Base-by-base conservation (phyloP, 306 rosid species). In the Pyrus communis region DNA sequence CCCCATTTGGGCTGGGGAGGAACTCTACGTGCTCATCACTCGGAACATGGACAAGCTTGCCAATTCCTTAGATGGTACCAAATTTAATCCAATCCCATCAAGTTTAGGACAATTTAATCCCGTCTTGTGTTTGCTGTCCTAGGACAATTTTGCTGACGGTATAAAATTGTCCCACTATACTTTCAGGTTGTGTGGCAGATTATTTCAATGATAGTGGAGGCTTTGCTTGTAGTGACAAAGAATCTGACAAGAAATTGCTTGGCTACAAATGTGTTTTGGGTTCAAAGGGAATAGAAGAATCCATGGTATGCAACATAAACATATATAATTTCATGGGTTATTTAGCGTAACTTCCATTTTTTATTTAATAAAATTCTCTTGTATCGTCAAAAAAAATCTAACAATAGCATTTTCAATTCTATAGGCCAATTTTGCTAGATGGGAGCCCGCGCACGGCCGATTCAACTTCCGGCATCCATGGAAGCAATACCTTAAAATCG, bases 1-100 rank as follows among this genome's bases (percentile, higher is more conserved):
- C 23, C 99, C 99, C 71, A 61, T 92, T n/a, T 95, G 97, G 99
- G 97, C 99, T 43, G 97, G 99, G 76, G 71, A 71, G 51, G 93
- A 95, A 74, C 99, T 92, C 71, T 58, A 74, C 69, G 45, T 30
- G 78, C 82, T 89, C n/a, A 81, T 80, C 73, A 81, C 82, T 5
- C 59, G 78, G 3, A 92, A 95, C 76, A 83, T 95, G 78, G 93
- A 95, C 85, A 95, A 92, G 46, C 85, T 92, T 5, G 89, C 95
- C 27, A 71, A 79, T 73, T 89, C 97, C 75, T 61, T 95, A 19
- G 85, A 92, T 71, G 86, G 98, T 93, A 71, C 75, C 76, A 74
- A 40, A n/a, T 4, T 66, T 45, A 52, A 23, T 61, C 69, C 70
- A 21, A 70, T n/a, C 63, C 66, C n/a, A 25, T 19, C 10, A n/a